Evolutionary conservation across 495 filamentous ascomycete genomes (phyloP).

Genomic region (Xylaria grammica): DNA sequence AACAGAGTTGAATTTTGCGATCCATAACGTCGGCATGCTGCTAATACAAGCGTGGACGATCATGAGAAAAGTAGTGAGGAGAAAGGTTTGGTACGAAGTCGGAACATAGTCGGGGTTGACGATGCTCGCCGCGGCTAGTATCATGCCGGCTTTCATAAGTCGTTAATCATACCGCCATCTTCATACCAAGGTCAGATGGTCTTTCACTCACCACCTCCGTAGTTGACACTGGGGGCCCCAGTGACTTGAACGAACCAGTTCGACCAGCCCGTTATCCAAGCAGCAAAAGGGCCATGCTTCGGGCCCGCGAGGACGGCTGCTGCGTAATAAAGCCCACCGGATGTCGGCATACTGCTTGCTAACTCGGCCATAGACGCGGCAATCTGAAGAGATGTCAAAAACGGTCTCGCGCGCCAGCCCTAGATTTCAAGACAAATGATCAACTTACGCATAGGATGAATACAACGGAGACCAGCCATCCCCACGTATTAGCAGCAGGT

Average conservation of each 20-base stretch:
- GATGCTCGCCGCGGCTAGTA: constrained; percentile 73
- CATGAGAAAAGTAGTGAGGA: constrained; percentile 73
- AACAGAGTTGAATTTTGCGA: constrained; percentile 76
- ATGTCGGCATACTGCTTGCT: constrained; percentile 49
- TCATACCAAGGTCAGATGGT: not conserved
- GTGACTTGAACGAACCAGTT: constrained; percentile 78
- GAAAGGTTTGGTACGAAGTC: constrained; percentile 70
- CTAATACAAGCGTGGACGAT: constrained; percentile 72
- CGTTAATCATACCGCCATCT: constrained; percentile 48
- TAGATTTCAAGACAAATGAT: constrained; percentile 44
- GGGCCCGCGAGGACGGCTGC: constrained; percentile 78
- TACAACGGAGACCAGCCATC: constrained; percentile 76
- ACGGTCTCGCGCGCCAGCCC: constrained; percentile 54
- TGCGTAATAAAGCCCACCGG: constrained; percentile 79
- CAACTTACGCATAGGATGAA: constrained; percentile 73
- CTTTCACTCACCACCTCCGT: constrained; percentile 39
- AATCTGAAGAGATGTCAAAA: constrained; percentile 21
- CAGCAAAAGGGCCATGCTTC: constrained; percentile 75
- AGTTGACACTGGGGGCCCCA: constrained; percentile 65
- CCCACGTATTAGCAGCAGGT: constrained; percentile 83
- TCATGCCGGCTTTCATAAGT: constrained; percentile 64
- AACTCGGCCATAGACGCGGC: constrained; percentile 35
- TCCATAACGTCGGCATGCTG: constrained; percentile 75
- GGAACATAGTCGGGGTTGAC: constrained; percentile 68
- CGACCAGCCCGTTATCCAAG: constrained; percentile 77